Evolutionary conservation across 345 rosid species (phyloP), one percentile per base, ranked within the genome.

Genomic region (Corchorus olitorius): DNA sequence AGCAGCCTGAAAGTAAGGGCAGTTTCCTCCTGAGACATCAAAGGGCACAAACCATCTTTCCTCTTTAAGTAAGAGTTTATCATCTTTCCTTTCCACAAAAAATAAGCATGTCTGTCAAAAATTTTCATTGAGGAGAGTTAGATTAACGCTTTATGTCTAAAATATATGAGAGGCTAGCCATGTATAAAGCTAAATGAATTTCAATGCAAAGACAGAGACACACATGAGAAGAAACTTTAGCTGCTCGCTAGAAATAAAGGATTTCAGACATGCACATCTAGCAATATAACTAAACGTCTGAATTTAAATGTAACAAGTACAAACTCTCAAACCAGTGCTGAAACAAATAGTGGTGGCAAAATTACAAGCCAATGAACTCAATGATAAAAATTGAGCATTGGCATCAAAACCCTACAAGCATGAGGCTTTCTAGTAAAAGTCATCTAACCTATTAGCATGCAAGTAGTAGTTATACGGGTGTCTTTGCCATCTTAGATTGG

Each of bases 201-300:
- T 27, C 27, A 27, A 27, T 27, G 27, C 27, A 27, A 27, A 27
- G 27, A 27, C 27, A 27, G 1, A 27, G 27, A 27, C 27, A 27
- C 27, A 27, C 27, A 77, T 7, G 71, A 53, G 27, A 59, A 73
- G 20, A 49, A 75, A 75, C 73, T 48, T 65, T 46, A 70, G 59
- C 34, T 0, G 78, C 64, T 56, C 27, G 35, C 69, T 68, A 49
- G n/a, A 75, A 39, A 76, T 9, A 19, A 63, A 78, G 68, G n/a
- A 72, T 49, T 8, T 49, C 8, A 5, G 58, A 48, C 14, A 35
- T 37, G 59, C 39, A 48, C 55, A 17, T 66, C 4, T 56, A 19
- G 52, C 34, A 12, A 39, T 15, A 3, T 2, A 10, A 48, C 20
- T 3, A 39, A 39, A 39, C 1, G 43, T 39, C 43, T 11, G 59